Evolutionary conservation across 192 early-diverging fungal species (phyloP), one percentile per base, ranked within the genome.

Genomic region (Linnemannia zychae): DNA sequence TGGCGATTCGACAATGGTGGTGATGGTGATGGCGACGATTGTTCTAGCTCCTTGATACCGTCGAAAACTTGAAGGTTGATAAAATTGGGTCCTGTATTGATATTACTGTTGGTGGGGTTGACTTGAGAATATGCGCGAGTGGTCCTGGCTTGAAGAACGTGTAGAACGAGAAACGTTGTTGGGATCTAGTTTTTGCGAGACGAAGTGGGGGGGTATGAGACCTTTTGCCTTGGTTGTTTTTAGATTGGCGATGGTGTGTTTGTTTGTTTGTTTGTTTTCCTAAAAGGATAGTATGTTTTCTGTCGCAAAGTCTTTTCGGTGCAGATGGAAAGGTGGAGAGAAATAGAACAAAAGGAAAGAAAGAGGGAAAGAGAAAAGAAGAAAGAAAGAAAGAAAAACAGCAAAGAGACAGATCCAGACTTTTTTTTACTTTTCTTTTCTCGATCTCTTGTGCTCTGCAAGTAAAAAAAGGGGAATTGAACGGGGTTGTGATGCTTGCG

Each of bases 61-160:
- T 31, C 57, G 57, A 31, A 63, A 13, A 63, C 28, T 12, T 63
- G 57, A 28, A 31, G 31, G 57, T 60, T 60, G 24, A 40, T 40
- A n/a, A 68, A 40, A 15, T 36, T 20, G n/a, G n/a, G 20, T n/a
- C 12, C 15, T n/a, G 22, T 44, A 17, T 9, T 24, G n/a, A 4
- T 40, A 22, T 20, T 24, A 20, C 12, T 40, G 12, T 6, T 69
- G n/a, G n/a, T n/a, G n/a, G n/a, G n/a, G 67, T 9, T 20, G 67
- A 18, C 0, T 12, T 69, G 12, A 17, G 33, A 17, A 1, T 69
- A 20, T 3, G 1, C 20, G 37, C 57, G 28, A 31, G 57, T 63
- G 57, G 57, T 63, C 28, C 57, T 63, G 28, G 57, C 57, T 63
- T 63, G 57, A 63, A 63, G 4, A 11, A 63, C 57, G 57, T 63